These are phyloP conservation scores for Raphanus raphanistrum DNA, from an alignment of 345 rosid species.

Conservation along the genomic window DNA sequence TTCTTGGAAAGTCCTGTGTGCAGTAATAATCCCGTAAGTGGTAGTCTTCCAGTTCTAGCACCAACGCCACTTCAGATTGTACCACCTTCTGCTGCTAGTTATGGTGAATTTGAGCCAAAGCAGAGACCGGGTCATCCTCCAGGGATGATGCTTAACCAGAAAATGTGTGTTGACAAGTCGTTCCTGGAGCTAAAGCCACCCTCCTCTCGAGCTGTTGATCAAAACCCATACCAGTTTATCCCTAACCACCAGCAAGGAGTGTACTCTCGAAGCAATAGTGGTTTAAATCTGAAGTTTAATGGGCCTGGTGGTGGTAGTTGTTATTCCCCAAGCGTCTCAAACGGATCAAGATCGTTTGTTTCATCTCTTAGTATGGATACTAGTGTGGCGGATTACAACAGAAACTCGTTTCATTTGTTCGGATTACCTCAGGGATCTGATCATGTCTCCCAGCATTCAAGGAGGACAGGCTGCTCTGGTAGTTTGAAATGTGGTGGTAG, in stretches of 20 bases:
- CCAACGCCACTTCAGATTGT: slow-evolving; percentile 60
- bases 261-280: slow-evolving; percentile 49
- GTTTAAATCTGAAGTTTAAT: slow-evolving; percentile 60
- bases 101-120: slow-evolving; percentile 29
- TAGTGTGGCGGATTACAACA: slow-evolving; percentile 46
- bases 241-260: slow-evolving; percentile 49
- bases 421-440: slow-evolving; percentile 54
- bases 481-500: slow-evolving; percentile 51
- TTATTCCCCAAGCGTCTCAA: slow-evolving; percentile 51
- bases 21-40: background rate
- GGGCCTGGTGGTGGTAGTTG: slow-evolving; percentile 45
- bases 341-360: slow-evolving; percentile 61
- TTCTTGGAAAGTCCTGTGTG: slow-evolving; percentile 56
- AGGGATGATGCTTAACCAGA: slow-evolving; percentile 28
- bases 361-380: slow-evolving; percentile 75
- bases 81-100: slow-evolving; percentile 35
- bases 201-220: slow-evolving; percentile 22
- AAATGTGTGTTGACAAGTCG: slow-evolving; percentile 46
- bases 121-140: slow-evolving; percentile 21
- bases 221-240: slow-evolving; percentile 40
- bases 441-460: slow-evolving; percentile 51
- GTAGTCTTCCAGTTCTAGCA: slow-evolving; percentile 39
- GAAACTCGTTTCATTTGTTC: slow-evolving; percentile 53
- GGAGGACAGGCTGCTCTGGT: slow-evolving; percentile 51
- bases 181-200: slow-evolving; percentile 47